These are phyloP conservation scores for Castanea mollissima DNA, from an alignment of 306 rosid species.

Conservation along the genomic window DNA sequence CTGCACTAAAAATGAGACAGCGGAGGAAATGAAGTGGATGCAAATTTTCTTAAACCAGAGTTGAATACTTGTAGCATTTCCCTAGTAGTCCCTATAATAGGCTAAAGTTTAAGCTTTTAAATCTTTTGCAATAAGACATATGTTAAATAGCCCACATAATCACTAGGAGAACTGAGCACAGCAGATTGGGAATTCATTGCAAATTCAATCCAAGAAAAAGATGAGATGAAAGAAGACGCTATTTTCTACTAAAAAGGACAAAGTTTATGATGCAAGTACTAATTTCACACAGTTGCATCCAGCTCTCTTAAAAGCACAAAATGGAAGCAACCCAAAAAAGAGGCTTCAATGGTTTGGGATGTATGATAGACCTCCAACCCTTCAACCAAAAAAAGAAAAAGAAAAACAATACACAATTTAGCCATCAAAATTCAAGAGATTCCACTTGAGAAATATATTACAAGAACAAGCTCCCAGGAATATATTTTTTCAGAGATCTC, in stretches of 20 bases:
- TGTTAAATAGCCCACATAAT: background rate
- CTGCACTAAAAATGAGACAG: background rate
- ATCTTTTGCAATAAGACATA: background rate
- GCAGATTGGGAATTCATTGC: background rate
- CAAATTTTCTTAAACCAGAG: background rate
- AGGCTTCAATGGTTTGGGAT: background rate
- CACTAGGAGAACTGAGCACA: background rate
- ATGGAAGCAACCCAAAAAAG: background rate
- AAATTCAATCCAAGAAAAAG: background rate
- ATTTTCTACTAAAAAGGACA: background rate
- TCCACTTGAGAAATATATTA: background rate
- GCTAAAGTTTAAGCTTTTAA: background rate
- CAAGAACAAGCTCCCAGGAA: background rate
- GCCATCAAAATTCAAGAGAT: too few species aligned
- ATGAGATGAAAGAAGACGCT: background rate
- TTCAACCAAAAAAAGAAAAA: background rate
- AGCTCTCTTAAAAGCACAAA: background rate
- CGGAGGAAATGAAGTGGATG: background rate
- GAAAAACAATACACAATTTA: background rate
- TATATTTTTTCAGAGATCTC: background rate
- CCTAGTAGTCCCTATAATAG: background rate
- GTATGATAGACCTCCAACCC: background rate
- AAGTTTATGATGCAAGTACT: background rate
- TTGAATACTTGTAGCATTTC: background rate
- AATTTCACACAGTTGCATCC: background rate